Conservation (phyloP, 2,329 filamentous ascomycete species). For the Chaetomium sp. region DNA sequence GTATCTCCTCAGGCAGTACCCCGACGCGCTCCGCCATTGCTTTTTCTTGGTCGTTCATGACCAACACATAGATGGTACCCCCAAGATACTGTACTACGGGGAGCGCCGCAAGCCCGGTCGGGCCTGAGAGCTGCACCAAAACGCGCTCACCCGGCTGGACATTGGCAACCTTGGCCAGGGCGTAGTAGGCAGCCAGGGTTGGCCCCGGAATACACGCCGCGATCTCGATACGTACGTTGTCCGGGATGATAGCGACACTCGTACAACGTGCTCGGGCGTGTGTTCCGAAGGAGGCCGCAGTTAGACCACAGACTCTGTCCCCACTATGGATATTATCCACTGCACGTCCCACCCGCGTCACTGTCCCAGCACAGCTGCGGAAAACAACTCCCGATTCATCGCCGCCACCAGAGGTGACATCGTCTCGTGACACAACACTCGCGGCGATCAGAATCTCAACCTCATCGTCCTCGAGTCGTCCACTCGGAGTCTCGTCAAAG, state of each 20-base stretch:
- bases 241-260: constrained; percentile 18
- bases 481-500: constrained; percentile 14
- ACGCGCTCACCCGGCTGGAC: constrained; percentile 20
- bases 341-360: constrained; percentile 21
- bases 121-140: constrained; percentile 21
- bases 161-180: constrained; percentile 12
- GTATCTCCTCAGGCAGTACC: constrained; percentile 8
- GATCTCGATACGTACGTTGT: constrained; percentile 9
- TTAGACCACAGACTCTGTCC: constrained; percentile 20
- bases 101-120: constrained; percentile 18
- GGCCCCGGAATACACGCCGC: constrained; percentile 19
- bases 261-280: constrained; percentile 16
- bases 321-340: constrained; percentile 14
- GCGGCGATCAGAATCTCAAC: constrained; percentile 24
- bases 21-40: constrained; percentile 11
- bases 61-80: constrained; percentile 15
- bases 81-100: constrained; percentile 17
- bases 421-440: constrained; percentile 19
- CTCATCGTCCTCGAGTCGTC: constrained; percentile 19
- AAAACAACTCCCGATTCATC: constrained; percentile 3
- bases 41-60: constrained; percentile 13
- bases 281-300: constrained; percentile 18
- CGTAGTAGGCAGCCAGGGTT: constrained; percentile 18
- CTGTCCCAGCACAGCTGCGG: constrained; percentile 20
- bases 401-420: constrained; percentile 11